Base-by-base conservation (phyloP, 768 basidiomycete species). In the Dioszegia crocea region DNA sequence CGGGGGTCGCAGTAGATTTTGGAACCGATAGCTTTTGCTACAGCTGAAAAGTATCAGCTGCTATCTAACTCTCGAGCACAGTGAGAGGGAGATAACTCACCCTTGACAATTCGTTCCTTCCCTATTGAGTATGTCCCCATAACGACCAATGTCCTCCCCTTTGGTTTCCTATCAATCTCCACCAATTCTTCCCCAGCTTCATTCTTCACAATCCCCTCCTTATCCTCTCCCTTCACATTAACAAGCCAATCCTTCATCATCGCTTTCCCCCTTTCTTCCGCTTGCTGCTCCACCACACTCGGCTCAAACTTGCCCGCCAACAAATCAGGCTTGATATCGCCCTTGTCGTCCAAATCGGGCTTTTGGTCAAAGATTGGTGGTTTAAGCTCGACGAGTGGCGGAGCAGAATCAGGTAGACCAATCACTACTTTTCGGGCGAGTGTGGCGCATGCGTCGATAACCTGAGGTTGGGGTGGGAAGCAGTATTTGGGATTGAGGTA, bases 101-200 rank as follows among this genome's bases (percentile, higher is more conserved):
- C 91, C 83, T 97, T 96, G 39, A 96, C 92, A 39, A 98, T 88
- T 23, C 96, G 85, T 76, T 99, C 96, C 76, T 99, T 99, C 39
- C 96, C 96, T 48, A 98, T 91, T 0, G 90, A 90, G 77, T 99
- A 99, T 0, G 96, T 97, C 10, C 77, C 77, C 57, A 78, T 76
- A 31, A 76, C 71, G 12, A 78, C 68, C 54, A 78, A 57, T 21
- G 77, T 78, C 53, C 73, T 53, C 11, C 57, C 56, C 60, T 64
- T 64, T 11, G 48, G 56, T 45, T 70, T 67, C 19, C 62, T 58
- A 31, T 70, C 63, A 36, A 50, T 16, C 57, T 43, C 39, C 9
- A 43, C 38, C 51, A 46, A 31, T 23, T 39, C 60, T 36, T 65
- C 64, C 19, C 44, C 66, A 16, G 56, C 64, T 44, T 57, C 71